phyloP scores from a whole-genome alignment of 148 eudicot species.

The Drosera capensis region DNA sequence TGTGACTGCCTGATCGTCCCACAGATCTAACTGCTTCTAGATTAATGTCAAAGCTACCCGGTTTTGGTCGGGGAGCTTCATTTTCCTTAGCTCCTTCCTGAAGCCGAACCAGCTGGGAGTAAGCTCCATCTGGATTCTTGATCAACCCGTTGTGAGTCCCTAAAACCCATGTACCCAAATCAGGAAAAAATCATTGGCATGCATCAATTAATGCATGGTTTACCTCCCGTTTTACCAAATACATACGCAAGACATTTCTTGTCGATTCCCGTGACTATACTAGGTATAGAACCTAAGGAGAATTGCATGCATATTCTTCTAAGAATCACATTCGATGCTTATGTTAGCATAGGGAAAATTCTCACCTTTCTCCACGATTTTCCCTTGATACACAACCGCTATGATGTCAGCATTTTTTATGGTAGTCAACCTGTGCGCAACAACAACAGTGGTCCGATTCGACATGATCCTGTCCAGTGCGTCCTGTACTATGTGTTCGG shows the following conservation, averaged over 20 bases:
- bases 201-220: too few relatives aligned
- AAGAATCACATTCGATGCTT: too few relatives aligned
- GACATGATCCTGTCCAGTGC: slow-evolving; percentile 11
- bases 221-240: too few relatives aligned
- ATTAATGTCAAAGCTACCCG: slow-evolving; percentile 8
- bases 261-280: too few relatives aligned
- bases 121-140: slow-evolving; percentile 52
- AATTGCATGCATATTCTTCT: too few relatives aligned
- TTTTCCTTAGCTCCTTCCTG: slow-evolving; percentile 39
- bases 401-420: slow-evolving; percentile 11
- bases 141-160: slow-evolving; percentile 62
- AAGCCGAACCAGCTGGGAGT: slow-evolving; percentile 52
- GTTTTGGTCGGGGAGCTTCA: slow-evolving; percentile 17
- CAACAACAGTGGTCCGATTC: slow-evolving; percentile 9
- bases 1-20: slow-evolving; percentile 33
- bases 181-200: too few relatives aligned
- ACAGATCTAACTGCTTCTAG: slow-evolving; percentile 14
- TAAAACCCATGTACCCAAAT: too few relatives aligned
- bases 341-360: not conserved
- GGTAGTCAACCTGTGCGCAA: slow-evolving; percentile 9
- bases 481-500: slow-evolving; percentile 9
- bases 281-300: too few relatives aligned
- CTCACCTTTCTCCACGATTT: slow-evolving; percentile 5
- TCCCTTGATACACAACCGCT: slow-evolving; percentile 8
- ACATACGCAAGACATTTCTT: too few relatives aligned